phyloP scores from a whole-genome alignment of 345 rosid genomes.

The Pugionium dolabratum region DNA sequence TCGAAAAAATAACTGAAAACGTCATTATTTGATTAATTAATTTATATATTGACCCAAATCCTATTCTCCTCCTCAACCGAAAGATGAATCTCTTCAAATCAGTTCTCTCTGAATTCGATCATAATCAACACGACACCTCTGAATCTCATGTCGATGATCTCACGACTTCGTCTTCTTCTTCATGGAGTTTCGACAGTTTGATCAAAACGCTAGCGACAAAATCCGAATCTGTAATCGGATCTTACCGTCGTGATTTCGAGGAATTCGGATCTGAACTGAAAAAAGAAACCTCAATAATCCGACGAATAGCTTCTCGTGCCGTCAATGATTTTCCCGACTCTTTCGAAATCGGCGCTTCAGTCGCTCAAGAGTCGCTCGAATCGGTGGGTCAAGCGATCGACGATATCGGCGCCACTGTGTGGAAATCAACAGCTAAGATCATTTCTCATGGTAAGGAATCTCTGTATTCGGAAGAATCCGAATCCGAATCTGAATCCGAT shows the following conservation, averaged over 20 bases:
- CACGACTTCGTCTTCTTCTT: constrained; percentile 25
- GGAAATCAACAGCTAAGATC: constrained; percentile 74
- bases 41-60: too few relatives aligned
- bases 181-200: constrained; percentile 64
- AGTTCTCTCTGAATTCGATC: constrained; percentile 52
- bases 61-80: background rate
- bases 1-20: too few relatives aligned
- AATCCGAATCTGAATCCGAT: background rate
- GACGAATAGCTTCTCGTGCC: constrained; percentile 74
- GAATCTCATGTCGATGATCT: constrained; percentile 22
- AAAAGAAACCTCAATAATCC: constrained; percentile 67
- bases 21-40: too few relatives aligned
- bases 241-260: constrained; percentile 68
- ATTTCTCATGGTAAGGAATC: constrained; percentile 65
- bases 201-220: constrained; percentile 52
- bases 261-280: constrained; percentile 72
- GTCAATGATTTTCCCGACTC: constrained; percentile 63
- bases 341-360: constrained; percentile 69
- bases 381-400: constrained; percentile 79
- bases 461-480: constrained; percentile 36
- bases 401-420: constrained; percentile 72
- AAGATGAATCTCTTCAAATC: constrained; percentile 78
- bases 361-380: constrained; percentile 77
- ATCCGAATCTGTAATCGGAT: constrained; percentile 69
- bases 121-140: constrained; percentile 23